These are phyloP conservation scores for Coemansia aciculifera DNA, from an alignment of 192 early-diverging fungal genomes.

Conservation along the genomic window DNA sequence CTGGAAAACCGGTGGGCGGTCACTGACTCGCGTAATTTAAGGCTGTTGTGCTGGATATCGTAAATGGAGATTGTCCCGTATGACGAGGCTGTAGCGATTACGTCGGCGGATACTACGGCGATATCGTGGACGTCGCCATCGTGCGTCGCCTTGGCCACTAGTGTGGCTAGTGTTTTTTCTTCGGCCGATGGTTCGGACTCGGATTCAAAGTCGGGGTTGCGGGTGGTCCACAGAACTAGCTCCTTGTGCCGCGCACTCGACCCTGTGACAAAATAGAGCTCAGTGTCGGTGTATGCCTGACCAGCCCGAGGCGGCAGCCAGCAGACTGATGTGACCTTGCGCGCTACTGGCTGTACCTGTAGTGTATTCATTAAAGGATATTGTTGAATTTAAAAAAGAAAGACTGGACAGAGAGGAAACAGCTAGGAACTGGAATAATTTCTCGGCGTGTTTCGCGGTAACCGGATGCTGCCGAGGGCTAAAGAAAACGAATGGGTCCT, in stretches of 20 bases:
- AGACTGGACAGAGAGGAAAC: background rate
- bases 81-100: constrained; percentile 44
- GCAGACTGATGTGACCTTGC: constrained; percentile 32
- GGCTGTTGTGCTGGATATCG: constrained; percentile 12
- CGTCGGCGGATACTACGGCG: constrained; percentile 5
- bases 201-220: constrained; percentile 42
- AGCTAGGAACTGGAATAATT: background rate
- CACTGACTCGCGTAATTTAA: constrained; percentile 24
- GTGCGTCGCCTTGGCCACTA: constrained; percentile 22
- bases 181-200: background rate
- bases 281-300: constrained; percentile 46
- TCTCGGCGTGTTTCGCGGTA: background rate
- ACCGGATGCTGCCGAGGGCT: background rate
- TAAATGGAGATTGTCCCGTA: constrained; percentile 44
- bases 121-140: constrained; percentile 44
- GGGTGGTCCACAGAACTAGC: constrained; percentile 52
- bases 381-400: background rate
- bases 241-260: constrained; percentile 44
- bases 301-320: constrained; percentile 51
- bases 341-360: constrained; percentile 42
- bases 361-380: constrained; percentile 25
- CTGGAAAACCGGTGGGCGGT: constrained; percentile 41
- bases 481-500: background rate
- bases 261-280: constrained; percentile 41
- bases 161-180: constrained; percentile 17